These are phyloP conservation scores for Yarrowia sp. DNA, from an alignment of 805 yeast genomes.

Conservation along the genomic window DNA sequence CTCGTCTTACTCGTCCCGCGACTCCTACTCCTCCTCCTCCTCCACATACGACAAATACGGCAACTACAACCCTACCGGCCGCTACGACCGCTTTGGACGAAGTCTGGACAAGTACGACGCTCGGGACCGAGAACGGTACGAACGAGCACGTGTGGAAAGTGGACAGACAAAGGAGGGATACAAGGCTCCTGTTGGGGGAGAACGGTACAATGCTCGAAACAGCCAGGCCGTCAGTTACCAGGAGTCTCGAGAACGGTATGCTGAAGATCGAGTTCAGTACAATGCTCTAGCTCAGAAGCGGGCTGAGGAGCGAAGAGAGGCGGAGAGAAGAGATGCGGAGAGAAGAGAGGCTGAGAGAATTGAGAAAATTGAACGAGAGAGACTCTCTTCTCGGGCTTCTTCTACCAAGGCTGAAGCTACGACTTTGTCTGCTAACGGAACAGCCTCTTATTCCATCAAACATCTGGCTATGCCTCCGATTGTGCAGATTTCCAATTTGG, in stretches of 20 bases:
- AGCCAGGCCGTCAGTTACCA: conserved; percentile 4
- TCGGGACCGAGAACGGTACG: conserved; percentile 13
- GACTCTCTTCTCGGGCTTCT: no score
- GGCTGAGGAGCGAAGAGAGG: background rate
- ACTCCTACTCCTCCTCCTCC: no score
- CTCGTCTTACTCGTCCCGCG: no score
- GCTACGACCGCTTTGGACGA: background rate
- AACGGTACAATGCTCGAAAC: no score
- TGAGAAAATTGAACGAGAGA: background rate
- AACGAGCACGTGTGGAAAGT: background rate
- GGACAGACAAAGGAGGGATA: no score
- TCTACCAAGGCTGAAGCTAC: background rate
- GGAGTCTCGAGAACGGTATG: conserved; percentile 15
- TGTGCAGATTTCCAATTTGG: conserved; percentile 47
- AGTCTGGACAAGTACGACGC: conserved; percentile 4
- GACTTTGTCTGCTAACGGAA: background rate
- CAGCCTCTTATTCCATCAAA: conserved; percentile 35
- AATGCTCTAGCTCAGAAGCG: background rate
- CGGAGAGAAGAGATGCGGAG: background rate
- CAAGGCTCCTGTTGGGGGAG: no score
- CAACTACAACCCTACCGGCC: background rate
- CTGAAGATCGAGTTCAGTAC: conserved; percentile 11
- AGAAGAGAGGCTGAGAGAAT: background rate
- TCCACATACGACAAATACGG: background rate
- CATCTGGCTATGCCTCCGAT: conserved; percentile 45